Percentiles rank a stretch among this genome's conserved stretches.
phyloP scores from a whole-genome alignment of 371 early-diverging fungal species.

The Actinomortierella wolfii region DNA sequence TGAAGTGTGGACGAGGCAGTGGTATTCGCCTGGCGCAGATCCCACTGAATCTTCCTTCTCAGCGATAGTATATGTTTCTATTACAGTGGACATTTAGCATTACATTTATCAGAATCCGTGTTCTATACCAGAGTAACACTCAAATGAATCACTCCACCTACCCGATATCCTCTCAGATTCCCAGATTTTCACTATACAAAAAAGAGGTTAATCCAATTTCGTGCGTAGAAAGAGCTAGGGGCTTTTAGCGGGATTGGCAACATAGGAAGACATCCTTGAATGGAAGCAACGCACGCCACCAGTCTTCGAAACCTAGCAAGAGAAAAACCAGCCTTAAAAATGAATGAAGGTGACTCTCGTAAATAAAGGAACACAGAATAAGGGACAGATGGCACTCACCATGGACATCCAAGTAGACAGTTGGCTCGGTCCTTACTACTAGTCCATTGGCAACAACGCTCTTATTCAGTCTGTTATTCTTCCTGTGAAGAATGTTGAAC shows the following conservation, averaged over 20 bases:
- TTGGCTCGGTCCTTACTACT: neutral
- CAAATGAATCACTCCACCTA: too few species aligned
- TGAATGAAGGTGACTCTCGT: conserved; percentile 3
- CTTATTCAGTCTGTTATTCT: conserved; percentile 10
- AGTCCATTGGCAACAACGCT: conserved; percentile 7
- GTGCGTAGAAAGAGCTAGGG: neutral
- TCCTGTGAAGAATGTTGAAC: conserved; percentile 2
- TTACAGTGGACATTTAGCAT: too few species aligned
- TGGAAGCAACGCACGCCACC: neutral
- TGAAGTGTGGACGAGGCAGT: conserved; percentile 4
- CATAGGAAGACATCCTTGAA: conserved; percentile 1
- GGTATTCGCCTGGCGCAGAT: neutral
- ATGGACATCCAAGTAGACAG: conserved; percentile 6
- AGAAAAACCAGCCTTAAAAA: conserved; percentile 7
- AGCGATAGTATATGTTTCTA: conserved; percentile 13
- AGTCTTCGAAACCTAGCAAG: conserved; percentile 9
- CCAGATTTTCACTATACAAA: too few species aligned
- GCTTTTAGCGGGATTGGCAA: neutral
- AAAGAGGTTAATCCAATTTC: too few species aligned
- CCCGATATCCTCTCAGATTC: too few species aligned
- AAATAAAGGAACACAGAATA: neutral
- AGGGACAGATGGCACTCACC: conserved; percentile 3
- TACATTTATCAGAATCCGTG: too few species aligned
- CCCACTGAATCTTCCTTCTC: conserved; percentile 4
- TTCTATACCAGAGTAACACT: too few species aligned